Conservation (phyloP, 208 protist genomes). For the Acanthamoeba lenticulata region DNA sequence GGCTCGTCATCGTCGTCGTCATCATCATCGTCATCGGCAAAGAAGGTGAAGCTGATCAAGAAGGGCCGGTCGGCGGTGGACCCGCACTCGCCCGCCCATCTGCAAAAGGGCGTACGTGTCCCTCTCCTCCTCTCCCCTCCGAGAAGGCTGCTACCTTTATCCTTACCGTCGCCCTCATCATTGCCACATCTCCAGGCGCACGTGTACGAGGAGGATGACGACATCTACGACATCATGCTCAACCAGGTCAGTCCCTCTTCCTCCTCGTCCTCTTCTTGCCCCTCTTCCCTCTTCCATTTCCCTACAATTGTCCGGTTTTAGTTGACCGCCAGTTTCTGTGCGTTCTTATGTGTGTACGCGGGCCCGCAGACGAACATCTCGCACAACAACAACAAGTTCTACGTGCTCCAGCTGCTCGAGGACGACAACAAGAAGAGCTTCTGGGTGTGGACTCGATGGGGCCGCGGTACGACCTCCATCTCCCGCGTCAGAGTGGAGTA, state of each 20-base stretch:
- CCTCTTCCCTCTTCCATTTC: too few species aligned
- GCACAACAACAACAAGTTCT: conserved; percentile 72
- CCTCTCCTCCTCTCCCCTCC: not conserved
- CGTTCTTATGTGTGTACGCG: not conserved
- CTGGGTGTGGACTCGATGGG: conserved; percentile 63
- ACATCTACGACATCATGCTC: conserved; percentile 68
- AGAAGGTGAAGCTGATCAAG: conserved; percentile 69
- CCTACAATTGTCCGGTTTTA: too few species aligned
- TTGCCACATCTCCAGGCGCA: too few species aligned
- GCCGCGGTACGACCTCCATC: conserved; percentile 49
- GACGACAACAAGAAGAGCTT: conserved; percentile 55
- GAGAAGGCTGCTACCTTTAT: not conserved
- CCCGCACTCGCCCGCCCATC: not conserved
- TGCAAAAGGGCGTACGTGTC: conserved; percentile 31
- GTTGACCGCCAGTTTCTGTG: too few species aligned
- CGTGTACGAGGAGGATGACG: conserved; percentile 58
- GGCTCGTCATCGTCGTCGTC: not conserved
- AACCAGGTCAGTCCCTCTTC: not conserved
- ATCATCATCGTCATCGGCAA: not conserved
- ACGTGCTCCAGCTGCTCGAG: conserved; percentile 58
- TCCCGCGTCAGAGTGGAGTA: not conserved
- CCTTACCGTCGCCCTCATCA: too few species aligned
- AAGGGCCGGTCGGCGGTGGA: conserved; percentile 63
- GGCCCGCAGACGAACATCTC: conserved; percentile 55
- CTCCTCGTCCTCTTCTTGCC: not conserved